A percentile compares a stretch with the other conserved stretches of the same genome.
These are phyloP conservation scores for Ammopiptanthus mongolicus DNA, from an alignment of 306 rosid species.

Conservation along the genomic window DNA sequence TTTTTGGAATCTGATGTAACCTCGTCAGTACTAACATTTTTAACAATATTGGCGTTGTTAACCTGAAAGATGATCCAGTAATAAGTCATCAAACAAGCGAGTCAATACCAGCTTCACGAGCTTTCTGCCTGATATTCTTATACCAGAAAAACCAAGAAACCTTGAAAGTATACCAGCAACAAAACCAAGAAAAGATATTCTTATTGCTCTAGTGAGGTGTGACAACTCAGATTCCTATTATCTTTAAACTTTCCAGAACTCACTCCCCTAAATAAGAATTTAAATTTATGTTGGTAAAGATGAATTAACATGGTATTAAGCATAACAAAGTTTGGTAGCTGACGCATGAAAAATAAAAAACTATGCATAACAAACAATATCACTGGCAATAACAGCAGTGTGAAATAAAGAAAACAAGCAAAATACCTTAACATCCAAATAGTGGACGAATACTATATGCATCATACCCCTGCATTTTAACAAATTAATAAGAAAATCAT, in stretches of 20 bases:
- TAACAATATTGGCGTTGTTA: constrained; percentile 59
- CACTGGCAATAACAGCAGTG: background rate
- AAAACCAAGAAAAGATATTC: background rate
- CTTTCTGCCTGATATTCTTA: constrained; percentile 19
- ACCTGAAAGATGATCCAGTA: constrained; percentile 43
- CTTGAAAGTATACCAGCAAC: background rate
- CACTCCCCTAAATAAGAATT: background rate
- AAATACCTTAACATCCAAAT: constrained; percentile 83
- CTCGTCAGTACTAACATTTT: constrained; percentile 38
- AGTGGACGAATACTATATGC: constrained; percentile 95
- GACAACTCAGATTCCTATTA: background rate
- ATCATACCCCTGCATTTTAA: constrained; percentile 71
- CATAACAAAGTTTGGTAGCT: background rate
- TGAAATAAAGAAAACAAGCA: constrained; percentile 18
- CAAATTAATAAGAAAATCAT: constrained; percentile 10
- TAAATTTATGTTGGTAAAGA: background rate
- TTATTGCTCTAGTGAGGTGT: constrained; percentile 2
- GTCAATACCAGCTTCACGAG: constrained; percentile 9
- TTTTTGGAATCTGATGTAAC: constrained; percentile 45
- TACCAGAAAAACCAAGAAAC: too few species aligned
- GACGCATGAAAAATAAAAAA: background rate
- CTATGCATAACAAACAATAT: background rate
- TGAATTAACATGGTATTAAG: background rate
- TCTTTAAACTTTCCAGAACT: background rate
- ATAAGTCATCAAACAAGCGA: constrained; percentile 5